Evolutionary conservation across 2,329 filamentous ascomycete genomes (phyloP).

Genomic region (Tetracladium maxilliforme): DNA sequence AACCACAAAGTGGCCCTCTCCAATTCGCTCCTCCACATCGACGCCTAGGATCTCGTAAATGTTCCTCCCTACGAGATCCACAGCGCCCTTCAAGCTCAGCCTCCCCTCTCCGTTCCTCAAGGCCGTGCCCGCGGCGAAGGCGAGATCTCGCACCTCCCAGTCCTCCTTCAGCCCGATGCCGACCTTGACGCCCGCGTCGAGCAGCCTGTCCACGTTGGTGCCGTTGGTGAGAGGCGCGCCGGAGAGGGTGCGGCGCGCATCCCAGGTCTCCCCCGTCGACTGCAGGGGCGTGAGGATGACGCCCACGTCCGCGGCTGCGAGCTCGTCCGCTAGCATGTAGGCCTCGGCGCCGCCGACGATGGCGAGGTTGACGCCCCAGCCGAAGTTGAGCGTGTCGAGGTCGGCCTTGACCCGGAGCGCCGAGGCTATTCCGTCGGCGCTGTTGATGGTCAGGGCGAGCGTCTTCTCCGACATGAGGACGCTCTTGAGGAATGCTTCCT

Average conservation of each 20-base stretch:
- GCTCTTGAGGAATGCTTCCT: conserved; percentile 32
- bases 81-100: conserved; percentile 35
- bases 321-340: conserved; percentile 39
- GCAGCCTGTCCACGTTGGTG: conserved; percentile 40
- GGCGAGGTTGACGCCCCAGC: conserved; percentile 28
- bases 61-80: conserved; percentile 41
- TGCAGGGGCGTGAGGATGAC: conserved; percentile 46
- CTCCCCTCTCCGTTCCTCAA: conserved; percentile 39
- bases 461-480: conserved; percentile 38
- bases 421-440: conserved; percentile 46
- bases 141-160: conserved; percentile 45
- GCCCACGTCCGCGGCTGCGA: conserved; percentile 38
- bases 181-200: conserved; percentile 41
- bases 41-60: conserved; percentile 42
- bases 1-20: conserved; percentile 38
- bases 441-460: conserved; percentile 43
- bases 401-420: conserved; percentile 41
- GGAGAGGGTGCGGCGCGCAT: conserved; percentile 43
- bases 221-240: conserved; percentile 54
- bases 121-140: conserved; percentile 43
- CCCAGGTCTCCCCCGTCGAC: conserved; percentile 39
- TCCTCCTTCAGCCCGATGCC: conserved; percentile 46
- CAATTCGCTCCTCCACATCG: conserved; percentile 9
- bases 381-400: conserved; percentile 24
- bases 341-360: conserved; percentile 51